Percentiles rank a stretch among this genome's conserved stretches.
Conservation (phyloP, 306 rosid species). For the Quercus wislizeni region DNA sequence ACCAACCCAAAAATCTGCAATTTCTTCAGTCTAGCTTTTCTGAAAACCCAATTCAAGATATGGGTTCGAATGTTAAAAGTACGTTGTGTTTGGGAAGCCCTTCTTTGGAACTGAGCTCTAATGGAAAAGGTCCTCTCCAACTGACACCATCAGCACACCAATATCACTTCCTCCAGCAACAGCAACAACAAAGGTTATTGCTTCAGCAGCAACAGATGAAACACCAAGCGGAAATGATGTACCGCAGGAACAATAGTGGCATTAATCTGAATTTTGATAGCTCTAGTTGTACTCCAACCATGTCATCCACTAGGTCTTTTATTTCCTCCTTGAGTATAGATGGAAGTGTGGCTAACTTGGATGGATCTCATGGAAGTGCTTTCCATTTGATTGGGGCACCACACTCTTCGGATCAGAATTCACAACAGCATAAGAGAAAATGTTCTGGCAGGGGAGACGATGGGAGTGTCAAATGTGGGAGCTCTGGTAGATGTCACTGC, state of each 20-base stretch:
- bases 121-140: conserved; percentile 68
- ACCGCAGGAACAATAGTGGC: conserved; percentile 70
- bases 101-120: conserved; percentile 63
- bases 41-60: conserved; percentile 57
- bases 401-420: conserved; percentile 74
- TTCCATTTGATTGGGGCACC: conserved; percentile 86
- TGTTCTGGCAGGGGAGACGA: conserved; percentile 86
- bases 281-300: conserved; percentile 87
- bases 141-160: conserved; percentile 41
- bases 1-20: conserved; percentile 38
- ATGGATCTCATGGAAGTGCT: conserved; percentile 47
- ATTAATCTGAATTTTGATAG: conserved; percentile 82
- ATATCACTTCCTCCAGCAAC: conserved; percentile 62
- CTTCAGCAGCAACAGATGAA: conserved; percentile 67
- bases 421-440: conserved; percentile 82
- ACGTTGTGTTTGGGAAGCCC: conserved; percentile 57
- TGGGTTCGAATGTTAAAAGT: conserved; percentile 38
- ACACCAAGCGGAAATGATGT: conserved; percentile 75
- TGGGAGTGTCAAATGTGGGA: conserved; percentile 82
- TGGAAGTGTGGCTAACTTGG: conserved; percentile 84
- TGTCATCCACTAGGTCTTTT: conserved; percentile 92
- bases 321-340: conserved; percentile 94
- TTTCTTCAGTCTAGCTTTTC: conserved; percentile 46
- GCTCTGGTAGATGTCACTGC: conserved; percentile 93
- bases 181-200: conserved; percentile 63